phyloP scores from a whole-genome alignment of 73 alveolate genomes.

The Diophrys appendiculata region DNA sequence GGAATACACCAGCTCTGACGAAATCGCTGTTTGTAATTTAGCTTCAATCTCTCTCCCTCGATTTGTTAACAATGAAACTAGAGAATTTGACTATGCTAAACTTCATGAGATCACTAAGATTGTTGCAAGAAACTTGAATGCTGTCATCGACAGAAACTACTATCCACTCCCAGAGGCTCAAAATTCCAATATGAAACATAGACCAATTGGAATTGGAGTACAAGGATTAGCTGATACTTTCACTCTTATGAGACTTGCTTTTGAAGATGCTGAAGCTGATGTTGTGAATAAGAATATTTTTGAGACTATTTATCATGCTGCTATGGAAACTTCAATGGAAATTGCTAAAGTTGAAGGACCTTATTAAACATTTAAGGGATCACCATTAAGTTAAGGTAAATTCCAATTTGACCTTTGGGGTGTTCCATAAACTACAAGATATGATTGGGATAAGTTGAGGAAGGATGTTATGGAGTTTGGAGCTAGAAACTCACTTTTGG shows the following conservation, averaged over 20 bases:
- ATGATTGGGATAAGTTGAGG: constrained; percentile 83
- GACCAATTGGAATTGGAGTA: constrained; percentile 96
- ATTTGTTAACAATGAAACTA: constrained; percentile 67
- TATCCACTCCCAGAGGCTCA: constrained; percentile 92
- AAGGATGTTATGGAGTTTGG: constrained; percentile 78
- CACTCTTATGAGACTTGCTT: constrained; percentile 81
- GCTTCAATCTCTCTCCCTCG: constrained; percentile 90
- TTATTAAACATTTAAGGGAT: constrained; percentile 75
- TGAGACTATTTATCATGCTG: constrained; percentile 95
- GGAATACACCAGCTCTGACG: constrained; percentile 92
- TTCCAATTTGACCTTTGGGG: constrained; percentile 83
- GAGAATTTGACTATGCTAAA: constrained; percentile 78
- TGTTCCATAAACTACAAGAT: constrained; percentile 57
- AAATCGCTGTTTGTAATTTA: constrained; percentile 95
- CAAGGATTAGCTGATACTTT: constrained; percentile 97
- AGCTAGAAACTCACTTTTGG: constrained; percentile 90
- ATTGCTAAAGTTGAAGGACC: constrained; percentile 86
- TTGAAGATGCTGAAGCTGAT: constrained; percentile 86
- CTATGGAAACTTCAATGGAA: constrained; percentile 76
- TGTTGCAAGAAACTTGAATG: constrained; percentile 75
- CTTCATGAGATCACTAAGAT: constrained; percentile 83
- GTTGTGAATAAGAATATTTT: constrained; percentile 80
- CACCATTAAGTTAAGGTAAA: constrained; percentile 80
- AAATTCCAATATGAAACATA: constrained; percentile 87
- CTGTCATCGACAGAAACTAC: constrained; percentile 84